Percentiles rank a stretch among this genome's conserved stretches.
phyloP scores from a whole-genome alignment of 208 protist genomes.

The Trypanosoma platydactyli region DNA sequence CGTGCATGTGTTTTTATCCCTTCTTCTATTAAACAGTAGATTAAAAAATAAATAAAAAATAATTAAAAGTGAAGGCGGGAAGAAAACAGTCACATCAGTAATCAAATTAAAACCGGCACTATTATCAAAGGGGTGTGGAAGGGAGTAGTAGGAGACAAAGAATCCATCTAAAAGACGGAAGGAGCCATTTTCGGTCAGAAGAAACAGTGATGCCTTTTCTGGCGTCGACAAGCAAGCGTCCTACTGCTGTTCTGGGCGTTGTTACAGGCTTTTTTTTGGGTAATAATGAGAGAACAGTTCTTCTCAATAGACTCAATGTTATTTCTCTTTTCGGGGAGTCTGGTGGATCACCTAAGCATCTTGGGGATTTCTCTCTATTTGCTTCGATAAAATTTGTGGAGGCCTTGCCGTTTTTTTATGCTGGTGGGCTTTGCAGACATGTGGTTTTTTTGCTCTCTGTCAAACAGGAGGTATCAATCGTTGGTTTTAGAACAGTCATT shows the following conservation, averaged over 20 bases:
- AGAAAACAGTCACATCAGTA: too few relatives aligned
- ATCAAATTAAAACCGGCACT: too few relatives aligned
- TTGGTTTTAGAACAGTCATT: slow-evolving; percentile 32
- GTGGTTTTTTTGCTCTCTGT: slow-evolving; percentile 74
- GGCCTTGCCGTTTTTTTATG: slow-evolving; percentile 48
- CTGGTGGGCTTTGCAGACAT: slow-evolving; percentile 38
- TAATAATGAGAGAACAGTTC: slow-evolving; percentile 26
- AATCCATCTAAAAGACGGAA: too few relatives aligned
- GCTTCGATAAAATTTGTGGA: slow-evolving; percentile 71
- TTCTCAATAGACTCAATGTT: slow-evolving; percentile 53
- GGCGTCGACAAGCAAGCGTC: slow-evolving; percentile 50
- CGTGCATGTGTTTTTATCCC: too few relatives aligned
- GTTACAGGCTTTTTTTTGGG: slow-evolving; percentile 41
- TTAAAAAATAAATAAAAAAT: too few relatives aligned
- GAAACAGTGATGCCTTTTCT: slow-evolving; percentile 40
- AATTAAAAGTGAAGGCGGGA: too few relatives aligned
- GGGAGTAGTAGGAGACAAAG: too few relatives aligned
- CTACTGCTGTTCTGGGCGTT: slow-evolving; percentile 50
- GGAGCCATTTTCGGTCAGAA: background rate
- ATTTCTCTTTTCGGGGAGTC: slow-evolving; percentile 52
- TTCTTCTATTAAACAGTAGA: too few relatives aligned
- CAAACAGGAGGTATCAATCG: slow-evolving; percentile 74
- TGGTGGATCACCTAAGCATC: slow-evolving; percentile 22
- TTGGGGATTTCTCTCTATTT: slow-evolving; percentile 62
- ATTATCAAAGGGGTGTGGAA: too few relatives aligned